Evolutionary conservation across 2,329 filamentous ascomycete species (phyloP).

Genomic region (Penicillium verrucosum): DNA sequence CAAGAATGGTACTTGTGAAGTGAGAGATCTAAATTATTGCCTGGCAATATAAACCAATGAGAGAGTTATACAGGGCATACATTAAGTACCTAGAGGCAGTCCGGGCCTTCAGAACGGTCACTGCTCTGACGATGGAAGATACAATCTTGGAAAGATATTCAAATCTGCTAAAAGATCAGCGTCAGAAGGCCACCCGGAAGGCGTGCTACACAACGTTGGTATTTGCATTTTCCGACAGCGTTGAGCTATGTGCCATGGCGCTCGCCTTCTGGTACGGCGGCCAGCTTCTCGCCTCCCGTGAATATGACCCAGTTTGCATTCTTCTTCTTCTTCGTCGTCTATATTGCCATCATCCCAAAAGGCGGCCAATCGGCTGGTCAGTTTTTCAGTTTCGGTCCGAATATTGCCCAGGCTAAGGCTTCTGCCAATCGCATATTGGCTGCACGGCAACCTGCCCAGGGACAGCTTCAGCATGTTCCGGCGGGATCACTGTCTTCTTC

Average conservation of each 20-base stretch:
- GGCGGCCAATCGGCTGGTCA: slow-evolving; percentile 66
- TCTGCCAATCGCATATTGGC: slow-evolving; percentile 39
- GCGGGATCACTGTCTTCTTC: slow-evolving; percentile 4
- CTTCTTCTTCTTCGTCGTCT: slow-evolving; percentile 57
- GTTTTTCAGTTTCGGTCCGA: slow-evolving; percentile 65
- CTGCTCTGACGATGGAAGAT: slow-evolving; percentile 67
- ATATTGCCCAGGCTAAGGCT: slow-evolving; percentile 39
- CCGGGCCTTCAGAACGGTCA: slow-evolving; percentile 69
- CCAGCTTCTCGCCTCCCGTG: slow-evolving; percentile 53
- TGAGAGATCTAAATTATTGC: too few species aligned
- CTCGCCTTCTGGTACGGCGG: slow-evolving; percentile 61
- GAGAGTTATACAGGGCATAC: too few species aligned
- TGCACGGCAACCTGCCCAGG: slow-evolving; percentile 18
- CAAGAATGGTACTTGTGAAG: too few species aligned
- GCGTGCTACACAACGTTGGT: slow-evolving; percentile 61
- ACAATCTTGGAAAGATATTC: slow-evolving; percentile 62
- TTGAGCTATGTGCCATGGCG: slow-evolving; percentile 62
- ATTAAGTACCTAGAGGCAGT: too few species aligned
- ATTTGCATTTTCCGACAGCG: slow-evolving; percentile 67
- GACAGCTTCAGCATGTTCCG: neutral
- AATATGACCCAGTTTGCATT: slow-evolving; percentile 49
- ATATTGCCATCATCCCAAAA: slow-evolving; percentile 62
- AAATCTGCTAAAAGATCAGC: slow-evolving; percentile 53
- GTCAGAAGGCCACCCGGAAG: slow-evolving; percentile 58
- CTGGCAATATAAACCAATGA: too few species aligned